Evolutionary conservation across 2,329 filamentous ascomycete genomes (phyloP).

Genomic region (Aspergillus chevalieri): DNA sequence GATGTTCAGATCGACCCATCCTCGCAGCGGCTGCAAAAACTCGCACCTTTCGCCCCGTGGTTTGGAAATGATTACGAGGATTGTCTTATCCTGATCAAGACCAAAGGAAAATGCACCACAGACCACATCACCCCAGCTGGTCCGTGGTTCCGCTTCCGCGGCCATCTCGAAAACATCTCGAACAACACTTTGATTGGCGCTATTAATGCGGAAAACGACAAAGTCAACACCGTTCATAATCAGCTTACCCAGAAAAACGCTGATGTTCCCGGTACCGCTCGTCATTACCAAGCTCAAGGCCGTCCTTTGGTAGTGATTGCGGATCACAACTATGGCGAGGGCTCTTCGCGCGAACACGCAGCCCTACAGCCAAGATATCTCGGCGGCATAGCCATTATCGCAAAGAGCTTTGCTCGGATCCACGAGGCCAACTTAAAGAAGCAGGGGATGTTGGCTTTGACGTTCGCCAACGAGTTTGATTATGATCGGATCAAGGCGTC

Average conservation of each 20-base stretch:
- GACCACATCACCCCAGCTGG: conserved; percentile 97
- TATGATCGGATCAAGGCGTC: conserved; percentile 95
- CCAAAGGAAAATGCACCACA: conserved; percentile 90
- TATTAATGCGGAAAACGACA: conserved; percentile 89
- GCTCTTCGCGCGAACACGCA: conserved; percentile 94
- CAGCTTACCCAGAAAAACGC: conserved; percentile 73
- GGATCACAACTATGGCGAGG: conserved; percentile 99
- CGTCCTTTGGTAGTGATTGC: conserved; percentile 96
- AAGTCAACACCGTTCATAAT: conserved; percentile 98
- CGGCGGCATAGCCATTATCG: conserved; percentile 94
- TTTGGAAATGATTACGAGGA: conserved; percentile 81
- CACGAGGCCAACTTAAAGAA: conserved; percentile 99
- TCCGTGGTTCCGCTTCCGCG: conserved; percentile 97
- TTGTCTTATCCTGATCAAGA: conserved; percentile 92
- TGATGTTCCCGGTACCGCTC: conserved; percentile 85
- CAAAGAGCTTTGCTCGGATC: conserved; percentile 93
- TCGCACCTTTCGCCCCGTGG: conserved; percentile 81
- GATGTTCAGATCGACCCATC: conserved; percentile 68
- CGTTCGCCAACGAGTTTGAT: conserved; percentile 87
- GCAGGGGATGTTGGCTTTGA: conserved; percentile 99
- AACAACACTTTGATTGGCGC: conserved; percentile 99
- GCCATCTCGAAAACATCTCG: conserved; percentile 97
- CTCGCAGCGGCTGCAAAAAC: conserved; percentile 69
- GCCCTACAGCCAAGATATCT: conserved; percentile 96
- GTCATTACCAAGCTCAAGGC: conserved; percentile 96